These are phyloP conservation scores for Ramaria rubella DNA, from an alignment of 768 basidiomycete genomes.

Conservation along the genomic window DNA sequence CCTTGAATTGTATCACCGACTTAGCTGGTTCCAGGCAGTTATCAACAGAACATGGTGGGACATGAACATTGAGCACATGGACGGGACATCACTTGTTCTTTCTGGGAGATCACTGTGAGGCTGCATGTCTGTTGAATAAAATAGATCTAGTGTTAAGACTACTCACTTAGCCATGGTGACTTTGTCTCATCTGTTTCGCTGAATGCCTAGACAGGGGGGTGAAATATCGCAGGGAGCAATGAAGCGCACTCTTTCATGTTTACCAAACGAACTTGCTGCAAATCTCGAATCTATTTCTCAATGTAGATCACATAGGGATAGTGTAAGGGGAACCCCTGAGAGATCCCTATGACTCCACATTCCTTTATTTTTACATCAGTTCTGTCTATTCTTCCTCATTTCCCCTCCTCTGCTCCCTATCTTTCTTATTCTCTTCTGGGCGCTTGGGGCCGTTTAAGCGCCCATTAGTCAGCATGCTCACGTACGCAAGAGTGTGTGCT, in stretches of 20 bases:
- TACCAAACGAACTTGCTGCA: conserved; percentile 59
- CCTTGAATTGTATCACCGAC: conserved; percentile 57
- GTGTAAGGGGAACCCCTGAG: too few species aligned
- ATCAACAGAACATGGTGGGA: conserved; percentile 65
- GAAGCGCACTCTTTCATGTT: conserved; percentile 44
- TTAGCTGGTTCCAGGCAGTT: conserved; percentile 79
- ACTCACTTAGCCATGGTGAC: conserved; percentile 39
- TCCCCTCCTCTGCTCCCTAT: too few species aligned
- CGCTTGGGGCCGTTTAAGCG: too few species aligned
- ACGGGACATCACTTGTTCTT: conserved; percentile 75
- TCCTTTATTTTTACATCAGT: too few species aligned
- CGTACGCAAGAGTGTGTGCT: too few species aligned
- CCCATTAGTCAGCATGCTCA: too few species aligned
- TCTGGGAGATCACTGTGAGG: conserved; percentile 62
- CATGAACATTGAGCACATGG: conserved; percentile 70
- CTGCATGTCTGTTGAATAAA: conserved; percentile 29
- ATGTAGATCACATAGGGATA: conserved; percentile 61
- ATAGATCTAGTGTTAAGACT: neutral
- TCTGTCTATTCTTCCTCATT: too few species aligned
- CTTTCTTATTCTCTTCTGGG: too few species aligned
- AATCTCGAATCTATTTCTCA: conserved; percentile 61
- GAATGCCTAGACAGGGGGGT: conserved; percentile 44
- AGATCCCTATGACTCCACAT: too few species aligned
- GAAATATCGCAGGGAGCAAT: conserved; percentile 4
- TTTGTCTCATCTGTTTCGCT: conserved; percentile 55